A percentile compares a stretch with the other conserved stretches of the same genome.
These are phyloP conservation scores for Funneliformis geosporum DNA, from an alignment of 192 early-diverging fungal species.

Conservation along the genomic window DNA sequence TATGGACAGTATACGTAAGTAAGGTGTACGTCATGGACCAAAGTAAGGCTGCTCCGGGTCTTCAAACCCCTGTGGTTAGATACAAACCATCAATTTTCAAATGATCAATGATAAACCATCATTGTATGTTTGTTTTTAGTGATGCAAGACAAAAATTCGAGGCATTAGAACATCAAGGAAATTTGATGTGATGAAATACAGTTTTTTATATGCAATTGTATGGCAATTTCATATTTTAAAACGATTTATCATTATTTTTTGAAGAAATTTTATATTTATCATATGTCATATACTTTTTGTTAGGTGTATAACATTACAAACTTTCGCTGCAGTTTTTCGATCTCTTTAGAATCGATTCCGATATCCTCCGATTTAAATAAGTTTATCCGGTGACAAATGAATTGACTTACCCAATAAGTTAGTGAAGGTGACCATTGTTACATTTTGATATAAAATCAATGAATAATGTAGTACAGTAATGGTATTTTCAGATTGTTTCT, in stretches of 20 bases:
- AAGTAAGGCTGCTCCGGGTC: background rate
- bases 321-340: background rate
- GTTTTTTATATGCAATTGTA: background rate
- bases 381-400: background rate
- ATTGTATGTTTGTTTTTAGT: background rate
- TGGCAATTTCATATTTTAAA: background rate
- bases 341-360: background rate
- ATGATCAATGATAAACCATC: background rate
- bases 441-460: background rate
- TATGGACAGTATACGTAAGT: conserved; percentile 16
- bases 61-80: background rate
- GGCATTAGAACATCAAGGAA: background rate
- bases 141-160: background rate
- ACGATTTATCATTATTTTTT: background rate
- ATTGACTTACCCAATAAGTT: background rate
- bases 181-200: background rate
- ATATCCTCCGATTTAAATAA: background rate
- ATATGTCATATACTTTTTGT: background rate
- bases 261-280: background rate
- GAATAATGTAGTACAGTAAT: background rate
- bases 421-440: background rate
- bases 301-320: background rate
- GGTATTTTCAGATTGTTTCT: no score
- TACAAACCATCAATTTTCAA: background rate
- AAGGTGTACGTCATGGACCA: conserved; percentile 8